Evolutionary conservation across 371 early-diverging fungal genomes (phyloP), one percentile per base, ranked within the genome.

Genomic region (Mucor piriformis): DNA sequence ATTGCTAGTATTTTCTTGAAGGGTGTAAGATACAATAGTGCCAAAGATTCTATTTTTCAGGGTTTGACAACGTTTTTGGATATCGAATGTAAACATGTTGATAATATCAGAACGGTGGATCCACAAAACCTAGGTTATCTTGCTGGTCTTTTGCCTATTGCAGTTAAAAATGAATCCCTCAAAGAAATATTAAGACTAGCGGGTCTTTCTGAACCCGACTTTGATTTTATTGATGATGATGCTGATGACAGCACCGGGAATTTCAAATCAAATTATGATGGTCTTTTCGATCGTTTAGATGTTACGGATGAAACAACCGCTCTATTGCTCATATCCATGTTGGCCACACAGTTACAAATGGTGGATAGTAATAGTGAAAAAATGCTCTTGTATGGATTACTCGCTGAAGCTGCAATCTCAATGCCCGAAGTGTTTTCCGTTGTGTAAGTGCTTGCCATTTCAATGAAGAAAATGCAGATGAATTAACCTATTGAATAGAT

Each of bases 281-380:
- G 81, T 57, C 71, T 90, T 25, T 86, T 91, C 66, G 89, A 89
- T 61, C 76, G 78, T 53, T 57, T 86, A 7, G 83, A 86, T 37
- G 85, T 88, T 46, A 83, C 87, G 0, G 86, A 88, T 66, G 77
- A 84, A 61, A 86, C 87, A 23, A 88, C 75, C 18, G 87, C 93
- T 15, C 69, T 92, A 24, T 70, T 94, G 60, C 72, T 91, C 38
- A 84, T 91, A 11, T 88, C 93, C 2, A 72, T 93, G 60, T 70
- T 94, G 68, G 89, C 89, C 3, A 86, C 91, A 0, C 87, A 94
- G 77, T 76, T 96, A 52, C 88, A 95, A 66, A 84, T 83, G 57
- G 83, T 92, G 0, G 95, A 95, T 50, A 85, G 84, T 20, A 94
- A 93, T 56, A 83, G 88, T n/a, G 95, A 96, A 75, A 80, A 85